phyloP scores from a whole-genome alignment of 768 basidiomycete genomes.

The Lactifluus volemus region DNA sequence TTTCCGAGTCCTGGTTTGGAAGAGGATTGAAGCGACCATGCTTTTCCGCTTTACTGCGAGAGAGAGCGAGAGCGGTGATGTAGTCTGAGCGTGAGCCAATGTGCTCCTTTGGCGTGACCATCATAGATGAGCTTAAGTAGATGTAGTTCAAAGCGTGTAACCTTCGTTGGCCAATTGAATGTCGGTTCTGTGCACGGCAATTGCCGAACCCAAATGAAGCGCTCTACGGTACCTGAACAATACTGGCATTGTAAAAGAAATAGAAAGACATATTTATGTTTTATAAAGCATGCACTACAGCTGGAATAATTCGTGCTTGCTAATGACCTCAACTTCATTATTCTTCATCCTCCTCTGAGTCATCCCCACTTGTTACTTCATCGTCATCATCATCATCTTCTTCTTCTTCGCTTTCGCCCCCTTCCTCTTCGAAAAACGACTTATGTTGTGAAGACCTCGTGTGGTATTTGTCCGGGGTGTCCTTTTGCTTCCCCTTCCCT shows the following conservation, averaged over 20 bases:
- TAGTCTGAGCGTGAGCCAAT: conserved; percentile 12
- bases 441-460: conserved; percentile 24
- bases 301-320: not conserved
- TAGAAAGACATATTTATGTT: no score
- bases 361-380: conserved; percentile 20
- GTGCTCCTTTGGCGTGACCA: conserved; percentile 11
- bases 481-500: conserved; percentile 30
- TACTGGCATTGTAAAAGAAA: no score
- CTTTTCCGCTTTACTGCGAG: not conserved
- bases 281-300: not conserved
- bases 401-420: conserved; percentile 24
- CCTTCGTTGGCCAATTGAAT: no score
- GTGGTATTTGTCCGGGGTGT: not conserved
- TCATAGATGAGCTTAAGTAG: not conserved
- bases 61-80: conserved; percentile 14
- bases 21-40: not conserved
- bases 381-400: conserved; percentile 26
- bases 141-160: no score
- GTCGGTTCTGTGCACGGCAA: not conserved
- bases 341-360: conserved; percentile 26
- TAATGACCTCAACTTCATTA: not conserved
- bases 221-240: no score
- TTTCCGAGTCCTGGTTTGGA: not conserved
- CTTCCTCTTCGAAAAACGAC: conserved; percentile 35
- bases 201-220: not conserved